Percentiles rank a stretch among this genome's conserved stretches.
Evolutionary conservation across 805 yeast genomes (phyloP).

Genomic region (Wickerhamiella parazyma): DNA sequence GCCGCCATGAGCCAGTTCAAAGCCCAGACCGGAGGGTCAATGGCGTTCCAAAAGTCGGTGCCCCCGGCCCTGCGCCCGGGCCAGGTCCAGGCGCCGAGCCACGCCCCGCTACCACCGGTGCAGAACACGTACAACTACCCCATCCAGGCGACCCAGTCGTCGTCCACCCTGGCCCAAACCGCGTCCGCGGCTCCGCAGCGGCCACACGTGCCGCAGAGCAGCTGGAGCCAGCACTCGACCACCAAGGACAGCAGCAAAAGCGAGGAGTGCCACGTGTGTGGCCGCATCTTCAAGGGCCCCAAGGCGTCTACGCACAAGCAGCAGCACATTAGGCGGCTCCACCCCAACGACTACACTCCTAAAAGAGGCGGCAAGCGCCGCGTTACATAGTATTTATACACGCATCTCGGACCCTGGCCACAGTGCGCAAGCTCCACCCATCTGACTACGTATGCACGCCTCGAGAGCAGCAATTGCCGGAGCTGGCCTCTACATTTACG

Average conservation of each 20-base stretch:
- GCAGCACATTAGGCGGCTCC: slow-evolving; percentile 35
- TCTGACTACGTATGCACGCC: neutral
- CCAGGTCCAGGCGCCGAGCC: slow-evolving; percentile 6
- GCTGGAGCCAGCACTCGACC: slow-evolving; percentile 7
- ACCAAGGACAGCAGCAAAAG: slow-evolving; percentile 16
- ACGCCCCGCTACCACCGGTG: slow-evolving; percentile 5
- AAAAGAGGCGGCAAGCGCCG: slow-evolving; percentile 34
- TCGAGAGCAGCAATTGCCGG: slow-evolving; percentile 5
- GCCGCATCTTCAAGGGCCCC: slow-evolving; percentile 34
- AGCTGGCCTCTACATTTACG: slow-evolving; percentile 15
- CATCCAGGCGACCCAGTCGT: slow-evolving; percentile 2
- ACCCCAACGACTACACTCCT: slow-evolving; percentile 34
- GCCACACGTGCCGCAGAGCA: neutral
- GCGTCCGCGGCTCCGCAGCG: neutral
- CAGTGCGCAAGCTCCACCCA: neutral
- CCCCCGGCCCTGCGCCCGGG: slow-evolving; percentile 7
- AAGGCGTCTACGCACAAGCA: slow-evolving; percentile 36
- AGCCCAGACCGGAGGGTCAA: slow-evolving; percentile 4
- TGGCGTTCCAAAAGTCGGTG: slow-evolving; percentile 4
- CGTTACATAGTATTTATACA: neutral
- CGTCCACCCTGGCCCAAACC: neutral
- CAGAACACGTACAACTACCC: slow-evolving; percentile 9
- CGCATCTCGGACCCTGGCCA: neutral
- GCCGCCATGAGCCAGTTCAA: slow-evolving; percentile 17
- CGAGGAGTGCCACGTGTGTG: slow-evolving; percentile 32